phyloP scores from a whole-genome alignment of 768 basidiomycete genomes.

The Mycena metata region DNA sequence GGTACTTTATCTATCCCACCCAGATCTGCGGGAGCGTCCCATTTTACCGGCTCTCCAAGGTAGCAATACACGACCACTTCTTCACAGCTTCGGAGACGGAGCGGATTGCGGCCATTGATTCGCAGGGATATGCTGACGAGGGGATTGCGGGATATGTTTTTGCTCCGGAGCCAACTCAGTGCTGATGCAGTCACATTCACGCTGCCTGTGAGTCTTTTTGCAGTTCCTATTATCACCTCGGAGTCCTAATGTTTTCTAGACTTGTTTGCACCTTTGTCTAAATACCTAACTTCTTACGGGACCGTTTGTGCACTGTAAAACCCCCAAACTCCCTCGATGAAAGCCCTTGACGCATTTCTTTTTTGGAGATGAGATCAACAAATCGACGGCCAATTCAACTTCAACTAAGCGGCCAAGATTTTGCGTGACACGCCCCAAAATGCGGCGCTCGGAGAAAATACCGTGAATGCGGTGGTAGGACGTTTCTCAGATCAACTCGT shows the following conservation, averaged over 20 bases:
- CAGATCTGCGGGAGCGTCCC: no score
- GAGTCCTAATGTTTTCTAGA: neutral
- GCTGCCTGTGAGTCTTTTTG: neutral
- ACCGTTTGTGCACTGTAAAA: neutral
- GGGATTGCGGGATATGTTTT: no score
- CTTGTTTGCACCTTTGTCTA: conserved; percentile 1
- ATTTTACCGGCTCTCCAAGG: no score
- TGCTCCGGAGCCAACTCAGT: neutral
- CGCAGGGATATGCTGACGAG: no score
- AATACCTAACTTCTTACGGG: neutral
- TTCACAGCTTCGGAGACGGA: no score
- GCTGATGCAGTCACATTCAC: neutral
- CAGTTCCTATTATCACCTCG: neutral
- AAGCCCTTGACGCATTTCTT: neutral
- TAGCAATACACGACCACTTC: no score
- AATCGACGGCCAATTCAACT: neutral
- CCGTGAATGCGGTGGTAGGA: neutral
- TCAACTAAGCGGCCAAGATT: conserved; percentile 1
- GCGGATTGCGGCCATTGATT: no score
- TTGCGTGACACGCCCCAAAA: neutral
- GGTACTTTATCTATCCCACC: no score
- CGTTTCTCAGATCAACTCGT: conserved; percentile 3
- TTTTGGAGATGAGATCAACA: neutral
- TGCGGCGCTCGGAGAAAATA: neutral
- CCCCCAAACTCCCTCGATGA: no score